Conservation (phyloP, 176 grass and related monocot species). For the Oryza glaberrima region DNA sequence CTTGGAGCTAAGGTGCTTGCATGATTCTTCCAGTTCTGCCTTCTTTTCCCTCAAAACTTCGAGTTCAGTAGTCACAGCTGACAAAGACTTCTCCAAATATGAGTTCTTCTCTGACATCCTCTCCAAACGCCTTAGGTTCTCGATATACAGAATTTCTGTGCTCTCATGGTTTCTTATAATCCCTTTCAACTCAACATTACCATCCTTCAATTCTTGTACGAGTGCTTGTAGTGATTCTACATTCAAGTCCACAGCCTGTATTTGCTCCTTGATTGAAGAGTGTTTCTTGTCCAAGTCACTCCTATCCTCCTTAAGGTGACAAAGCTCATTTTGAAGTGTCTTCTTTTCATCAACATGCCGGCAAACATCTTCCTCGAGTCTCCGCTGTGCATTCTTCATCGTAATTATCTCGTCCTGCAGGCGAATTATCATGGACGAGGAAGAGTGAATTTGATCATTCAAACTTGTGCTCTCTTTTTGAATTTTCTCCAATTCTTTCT, state of each 20-base stretch:
- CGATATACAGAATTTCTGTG: conserved; percentile 47
- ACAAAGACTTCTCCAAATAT: conserved; percentile 69
- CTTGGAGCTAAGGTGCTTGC: conserved; percentile 57
- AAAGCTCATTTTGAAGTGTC: conserved; percentile 68
- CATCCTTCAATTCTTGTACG: conserved; percentile 67
- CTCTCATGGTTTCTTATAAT: conserved; percentile 72
- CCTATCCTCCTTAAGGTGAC: conserved; percentile 63
- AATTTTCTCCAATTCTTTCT: conserved; percentile 56
- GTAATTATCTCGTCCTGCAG: conserved; percentile 91
- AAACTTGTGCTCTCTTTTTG: conserved; percentile 60
- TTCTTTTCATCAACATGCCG: conserved; percentile 66
- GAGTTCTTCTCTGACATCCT: conserved; percentile 66
- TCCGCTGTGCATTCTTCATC: conserved; percentile 60
- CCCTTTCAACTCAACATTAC: conserved; percentile 80
- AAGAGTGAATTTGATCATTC: conserved; percentile 60
- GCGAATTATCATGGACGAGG: conserved; percentile 66
- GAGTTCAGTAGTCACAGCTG: conserved; percentile 61
- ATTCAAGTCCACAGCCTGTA: conserved; percentile 69
- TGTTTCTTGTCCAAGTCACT: conserved; percentile 74
- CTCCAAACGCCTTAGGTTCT: conserved; percentile 66
- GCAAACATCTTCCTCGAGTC: conserved; percentile 65
- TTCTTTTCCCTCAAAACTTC: conserved; percentile 61
- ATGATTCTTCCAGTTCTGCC: conserved; percentile 60
- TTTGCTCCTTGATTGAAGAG: conserved; percentile 63
- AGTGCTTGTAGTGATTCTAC: conserved; percentile 69